Conservation (phyloP, 177 flowering plant species). For the Vitis hybrid region DNA sequence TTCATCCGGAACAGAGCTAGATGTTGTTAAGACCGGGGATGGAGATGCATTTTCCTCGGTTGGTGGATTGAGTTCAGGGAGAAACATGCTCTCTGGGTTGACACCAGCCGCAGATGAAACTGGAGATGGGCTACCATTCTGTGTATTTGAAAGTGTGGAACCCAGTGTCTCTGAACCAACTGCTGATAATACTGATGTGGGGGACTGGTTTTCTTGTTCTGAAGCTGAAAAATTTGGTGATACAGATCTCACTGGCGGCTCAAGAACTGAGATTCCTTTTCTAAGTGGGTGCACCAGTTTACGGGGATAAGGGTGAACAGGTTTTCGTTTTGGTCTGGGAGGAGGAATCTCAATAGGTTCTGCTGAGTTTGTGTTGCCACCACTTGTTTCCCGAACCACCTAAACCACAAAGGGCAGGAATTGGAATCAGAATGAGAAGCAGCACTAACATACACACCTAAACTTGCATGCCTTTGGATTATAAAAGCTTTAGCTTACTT, state of each 20-base stretch:
- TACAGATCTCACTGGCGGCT: conserved; percentile 31
- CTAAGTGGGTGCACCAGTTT: conserved; percentile 37
- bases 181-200: conserved; percentile 62
- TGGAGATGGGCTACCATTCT: conserved; percentile 42
- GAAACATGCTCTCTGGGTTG: conserved; percentile 9
- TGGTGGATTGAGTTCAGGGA: conserved; percentile 18
- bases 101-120: conserved; percentile 40
- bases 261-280: conserved; percentile 21
- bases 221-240: conserved; percentile 36
- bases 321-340: conserved; percentile 88
- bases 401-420: conserved; percentile 18
- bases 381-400: conserved; percentile 61
- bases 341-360: conserved; percentile 86
- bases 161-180: conserved; percentile 47
- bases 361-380: conserved; percentile 26
- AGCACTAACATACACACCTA: background rate
- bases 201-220: conserved; percentile 57
- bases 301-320: conserved; percentile 87
- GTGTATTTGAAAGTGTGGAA: conserved; percentile 33
- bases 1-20: conserved; percentile 24
- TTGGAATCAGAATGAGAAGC: conserved; percentile 11
- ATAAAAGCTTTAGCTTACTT: conserved; percentile 15
- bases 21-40: conserved; percentile 13
- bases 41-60: conserved; percentile 28
- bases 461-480: conserved; percentile 13